A percentile compares a stretch with the other conserved stretches of the same genome.
phyloP scores from a whole-genome alignment of 2,329 filamentous ascomycete species.

The Colletotrichum musae region DNA sequence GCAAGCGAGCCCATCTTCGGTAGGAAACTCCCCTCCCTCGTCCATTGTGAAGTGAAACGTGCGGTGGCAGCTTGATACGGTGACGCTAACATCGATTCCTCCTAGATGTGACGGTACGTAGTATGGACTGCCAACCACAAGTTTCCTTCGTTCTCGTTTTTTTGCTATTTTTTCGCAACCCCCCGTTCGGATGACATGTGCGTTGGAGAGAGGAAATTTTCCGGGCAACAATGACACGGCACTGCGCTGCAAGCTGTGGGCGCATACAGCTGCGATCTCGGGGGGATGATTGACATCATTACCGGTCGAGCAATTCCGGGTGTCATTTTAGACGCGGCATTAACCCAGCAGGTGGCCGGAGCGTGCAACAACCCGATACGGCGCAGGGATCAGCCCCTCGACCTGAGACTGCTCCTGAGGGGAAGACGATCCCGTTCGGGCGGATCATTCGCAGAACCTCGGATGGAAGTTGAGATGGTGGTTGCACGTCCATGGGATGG shows the following conservation, averaged over 20 bases:
- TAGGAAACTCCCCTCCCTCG: constrained; percentile 51
- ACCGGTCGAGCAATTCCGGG: constrained; percentile 46
- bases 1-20: constrained; percentile 86
- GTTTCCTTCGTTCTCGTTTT: constrained; percentile 27
- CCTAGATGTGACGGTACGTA: constrained; percentile 76
- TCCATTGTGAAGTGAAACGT: constrained; percentile 6
- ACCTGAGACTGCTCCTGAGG: constrained; percentile 45
- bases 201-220: not conserved
- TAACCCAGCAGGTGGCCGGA: constrained; percentile 44
- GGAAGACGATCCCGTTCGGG: constrained; percentile 36
- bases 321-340: constrained; percentile 46
- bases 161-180: constrained; percentile 31
- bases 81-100: constrained; percentile 32
- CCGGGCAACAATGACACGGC: constrained; percentile 39
- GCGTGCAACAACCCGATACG: constrained; percentile 45
- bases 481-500: constrained; percentile 32
- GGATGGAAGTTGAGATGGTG: constrained; percentile 34
- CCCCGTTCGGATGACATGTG: constrained; percentile 11
- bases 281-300: constrained; percentile 47
- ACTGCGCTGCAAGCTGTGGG: constrained; percentile 39
- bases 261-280: constrained; percentile 42
- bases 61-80: constrained; percentile 13
- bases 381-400: constrained; percentile 42
- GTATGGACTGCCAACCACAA: constrained; percentile 52
- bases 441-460: constrained; percentile 33